Conservation (phyloP, 148 eudicot species). For the Rhododendron henanense region DNA sequence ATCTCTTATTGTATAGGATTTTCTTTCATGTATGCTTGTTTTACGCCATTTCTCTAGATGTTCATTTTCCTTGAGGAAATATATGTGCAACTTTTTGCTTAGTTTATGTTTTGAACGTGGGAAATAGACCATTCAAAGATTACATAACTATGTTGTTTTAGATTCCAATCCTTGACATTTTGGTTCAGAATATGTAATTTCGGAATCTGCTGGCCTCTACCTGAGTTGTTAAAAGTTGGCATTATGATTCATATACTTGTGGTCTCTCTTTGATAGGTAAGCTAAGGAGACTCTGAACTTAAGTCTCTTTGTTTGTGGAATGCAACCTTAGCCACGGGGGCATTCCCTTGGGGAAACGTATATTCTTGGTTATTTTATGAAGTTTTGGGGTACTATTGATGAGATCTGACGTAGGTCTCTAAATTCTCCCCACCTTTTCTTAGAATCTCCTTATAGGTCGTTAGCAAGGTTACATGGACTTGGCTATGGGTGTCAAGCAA, state of each 20-base stretch:
- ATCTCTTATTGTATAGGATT: not conserved
- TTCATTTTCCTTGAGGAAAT: not conserved
- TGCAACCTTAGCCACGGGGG: not conserved
- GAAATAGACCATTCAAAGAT: not conserved
- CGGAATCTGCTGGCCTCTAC: not conserved
- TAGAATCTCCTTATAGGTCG: not conserved
- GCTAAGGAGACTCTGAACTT: not conserved
- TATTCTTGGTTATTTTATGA: not conserved
- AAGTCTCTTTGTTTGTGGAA: not conserved
- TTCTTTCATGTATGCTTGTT: not conserved
- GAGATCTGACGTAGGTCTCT: not conserved
- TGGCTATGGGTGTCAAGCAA: not conserved
- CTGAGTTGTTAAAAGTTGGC: not conserved
- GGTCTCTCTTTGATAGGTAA: not conserved
- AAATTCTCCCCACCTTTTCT: not conserved
- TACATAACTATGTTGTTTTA: not conserved
- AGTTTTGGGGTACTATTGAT: not conserved
- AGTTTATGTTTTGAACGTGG: not conserved
- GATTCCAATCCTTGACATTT: not conserved
- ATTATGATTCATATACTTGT: not conserved
- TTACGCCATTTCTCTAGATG: not conserved
- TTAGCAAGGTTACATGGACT: not conserved
- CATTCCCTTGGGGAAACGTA: not conserved
- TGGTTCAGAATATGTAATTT: not conserved
- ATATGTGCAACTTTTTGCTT: not conserved